Evolutionary conservation across 768 basidiomycete genomes (phyloP), one percentile per base, ranked within the genome.

Genomic region (Boletus patriciae): DNA sequence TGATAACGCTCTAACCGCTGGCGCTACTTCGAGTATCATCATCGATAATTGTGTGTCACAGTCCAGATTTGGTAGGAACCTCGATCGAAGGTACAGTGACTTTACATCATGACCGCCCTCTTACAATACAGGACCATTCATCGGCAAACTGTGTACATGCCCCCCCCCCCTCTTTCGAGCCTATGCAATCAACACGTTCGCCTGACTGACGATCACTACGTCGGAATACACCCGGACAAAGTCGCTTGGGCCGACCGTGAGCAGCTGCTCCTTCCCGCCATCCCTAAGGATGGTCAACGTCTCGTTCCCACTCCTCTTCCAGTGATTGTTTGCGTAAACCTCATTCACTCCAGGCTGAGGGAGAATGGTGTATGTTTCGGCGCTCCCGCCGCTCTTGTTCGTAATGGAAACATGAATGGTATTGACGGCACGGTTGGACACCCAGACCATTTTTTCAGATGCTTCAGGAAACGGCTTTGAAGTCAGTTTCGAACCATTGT

Each of bases 371-470:
- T 42, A 66, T 4, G 19, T 1, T 0, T 19, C 12, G 4, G 48
- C 43, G n/a, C 57, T 56, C n/a, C 64, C 56, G 6, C 51, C 54
- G 25, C 27, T 50, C 18, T 31, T n/a, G 42, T 57, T 65, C 15
- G 63, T 52, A 4, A 65, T 27, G 7, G 47, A 10, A 18, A 64
- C 18, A 3, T 43, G 5, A 21, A 59, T 49, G 13, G 18, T 9
- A 11, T 27, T 15, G 16, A 1, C 6, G 2, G 23, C 19, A 10
- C 54, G 61, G 21, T 62, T 64, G 38, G 63, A 61, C 9, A 65
- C 50, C 63, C 63, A 65, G 29, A 64, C 59, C 62, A 61, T 29
- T 7, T 23, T n/a, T 16, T n/a, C n/a, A 16, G 25, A 40, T 33
- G 19, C 18, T 37, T 25, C 21, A 11, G 21, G 3, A 37, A 6